Evolutionary conservation across 208 protist species (phyloP).

Genomic region (Leptomonas seymouri): DNA sequence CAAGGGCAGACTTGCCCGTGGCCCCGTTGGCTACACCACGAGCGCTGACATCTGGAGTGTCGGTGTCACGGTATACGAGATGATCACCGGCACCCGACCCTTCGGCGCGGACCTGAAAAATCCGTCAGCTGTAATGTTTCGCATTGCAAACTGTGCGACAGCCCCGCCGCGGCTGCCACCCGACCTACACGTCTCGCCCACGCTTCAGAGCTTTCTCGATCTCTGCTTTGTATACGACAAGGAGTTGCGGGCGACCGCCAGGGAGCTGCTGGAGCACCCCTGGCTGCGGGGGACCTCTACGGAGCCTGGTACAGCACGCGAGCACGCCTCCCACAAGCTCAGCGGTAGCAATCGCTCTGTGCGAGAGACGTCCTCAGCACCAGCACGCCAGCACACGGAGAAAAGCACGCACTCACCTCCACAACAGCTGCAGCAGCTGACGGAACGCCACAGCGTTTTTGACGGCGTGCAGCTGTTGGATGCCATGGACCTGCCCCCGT

Average conservation of each 20-base stretch:
- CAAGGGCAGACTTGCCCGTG: constrained; percentile 14
- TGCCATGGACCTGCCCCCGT: constrained; percentile 30
- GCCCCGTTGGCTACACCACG: constrained; percentile 64
- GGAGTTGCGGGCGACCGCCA: constrained; percentile 56
- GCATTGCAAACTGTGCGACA: constrained; percentile 53
- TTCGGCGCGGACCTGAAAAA: constrained; percentile 68
- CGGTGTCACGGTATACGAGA: constrained; percentile 86
- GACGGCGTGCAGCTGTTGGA: constrained; percentile 34
- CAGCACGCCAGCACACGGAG: background rate
- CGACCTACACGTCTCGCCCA: constrained; percentile 37
- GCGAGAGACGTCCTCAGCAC: background rate
- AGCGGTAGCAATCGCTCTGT: background rate
- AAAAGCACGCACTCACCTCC: background rate
- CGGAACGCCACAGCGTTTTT: constrained; percentile 22
- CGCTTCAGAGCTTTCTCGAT: constrained; percentile 68
- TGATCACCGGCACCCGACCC: constrained; percentile 76
- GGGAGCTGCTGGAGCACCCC: constrained; percentile 65
- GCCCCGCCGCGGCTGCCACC: constrained; percentile 58
- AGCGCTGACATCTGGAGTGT: constrained; percentile 87
- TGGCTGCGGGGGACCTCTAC: constrained; percentile 46
- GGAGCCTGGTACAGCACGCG: background rate
- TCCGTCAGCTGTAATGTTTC: constrained; percentile 71
- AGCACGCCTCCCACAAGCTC: background rate
- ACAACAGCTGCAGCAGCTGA: background rate
- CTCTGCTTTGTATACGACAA: constrained; percentile 79